Percentiles rank a stretch among this genome's conserved stretches.
Evolutionary conservation across 2,329 filamentous ascomycete species (phyloP).

Genomic region (Aspergillus novoparasiticus): DNA sequence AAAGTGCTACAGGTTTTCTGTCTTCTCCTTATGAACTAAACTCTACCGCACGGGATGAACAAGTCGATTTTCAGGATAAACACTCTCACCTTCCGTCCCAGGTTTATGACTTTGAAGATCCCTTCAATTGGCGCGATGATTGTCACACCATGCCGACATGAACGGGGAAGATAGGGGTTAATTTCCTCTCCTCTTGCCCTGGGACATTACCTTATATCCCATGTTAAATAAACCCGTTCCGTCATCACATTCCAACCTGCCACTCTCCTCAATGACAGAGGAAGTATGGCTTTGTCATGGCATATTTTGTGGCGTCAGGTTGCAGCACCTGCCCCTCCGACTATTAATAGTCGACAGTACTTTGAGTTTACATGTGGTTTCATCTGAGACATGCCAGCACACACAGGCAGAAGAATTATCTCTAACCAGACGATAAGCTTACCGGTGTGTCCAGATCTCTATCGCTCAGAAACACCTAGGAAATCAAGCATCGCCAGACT

Average conservation of each 20-base stretch:
- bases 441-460: no score
- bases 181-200: neutral
- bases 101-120: neutral
- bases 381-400: constrained; percentile 5
- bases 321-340: neutral
- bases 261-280: neutral
- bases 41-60: neutral
- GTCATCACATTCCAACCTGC: neutral
- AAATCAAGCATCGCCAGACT: neutral
- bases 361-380: neutral
- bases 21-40: neutral
- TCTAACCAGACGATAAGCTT: neutral
- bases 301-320: constrained; percentile 1
- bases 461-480: neutral
- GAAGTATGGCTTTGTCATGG: neutral
- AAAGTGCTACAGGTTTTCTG: neutral
- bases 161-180: neutral
- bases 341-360: neutral
- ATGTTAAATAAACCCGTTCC: neutral
- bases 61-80: neutral
- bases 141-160: neutral
- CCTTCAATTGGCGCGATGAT: neutral
- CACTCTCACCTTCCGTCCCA: neutral
- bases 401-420: neutral
- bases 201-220: neutral